These are phyloP conservation scores for Rhododendron ovatum DNA, from an alignment of 148 eudicot species.

Conservation along the genomic window DNA sequence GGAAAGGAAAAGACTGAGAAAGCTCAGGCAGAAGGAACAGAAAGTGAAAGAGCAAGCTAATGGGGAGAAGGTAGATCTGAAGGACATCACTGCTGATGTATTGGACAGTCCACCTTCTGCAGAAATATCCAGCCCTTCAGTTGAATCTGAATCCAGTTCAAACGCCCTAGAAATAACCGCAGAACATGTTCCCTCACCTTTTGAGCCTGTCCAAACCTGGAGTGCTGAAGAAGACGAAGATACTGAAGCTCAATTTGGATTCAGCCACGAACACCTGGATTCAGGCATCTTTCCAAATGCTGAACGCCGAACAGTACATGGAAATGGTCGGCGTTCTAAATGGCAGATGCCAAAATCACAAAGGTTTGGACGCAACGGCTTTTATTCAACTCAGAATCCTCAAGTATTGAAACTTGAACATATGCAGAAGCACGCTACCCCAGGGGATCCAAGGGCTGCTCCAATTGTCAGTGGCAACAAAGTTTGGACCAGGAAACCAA, in stretches of 20 bases:
- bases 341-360: constrained; percentile 62
- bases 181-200: constrained; percentile 18
- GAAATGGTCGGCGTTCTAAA: constrained; percentile 34
- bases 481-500: constrained; percentile 71
- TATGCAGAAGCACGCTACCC: constrained; percentile 37
- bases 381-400: constrained; percentile 39
- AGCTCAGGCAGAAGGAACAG: constrained; percentile 82
- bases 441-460: constrained; percentile 37
- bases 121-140: constrained; percentile 31
- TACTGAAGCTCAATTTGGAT: constrained; percentile 26
- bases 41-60: constrained; percentile 49
- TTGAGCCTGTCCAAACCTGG: constrained; percentile 31
- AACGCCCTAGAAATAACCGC: constrained; percentile 26
- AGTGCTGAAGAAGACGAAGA: constrained; percentile 28
- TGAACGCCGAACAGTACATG: constrained; percentile 26
- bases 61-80: constrained; percentile 31
- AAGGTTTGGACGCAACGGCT: constrained; percentile 36
- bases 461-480: constrained; percentile 34
- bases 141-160: constrained; percentile 29
- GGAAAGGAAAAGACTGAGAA: constrained; percentile 72
- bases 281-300: constrained; percentile 20
- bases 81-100: constrained; percentile 20
- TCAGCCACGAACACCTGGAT: constrained; percentile 32
- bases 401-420: constrained; percentile 19
- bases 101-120: constrained; percentile 33